Base-by-base conservation (phyloP, 1,284 basidiomycete genomes). In the Rhodotorula sp. region DNA sequence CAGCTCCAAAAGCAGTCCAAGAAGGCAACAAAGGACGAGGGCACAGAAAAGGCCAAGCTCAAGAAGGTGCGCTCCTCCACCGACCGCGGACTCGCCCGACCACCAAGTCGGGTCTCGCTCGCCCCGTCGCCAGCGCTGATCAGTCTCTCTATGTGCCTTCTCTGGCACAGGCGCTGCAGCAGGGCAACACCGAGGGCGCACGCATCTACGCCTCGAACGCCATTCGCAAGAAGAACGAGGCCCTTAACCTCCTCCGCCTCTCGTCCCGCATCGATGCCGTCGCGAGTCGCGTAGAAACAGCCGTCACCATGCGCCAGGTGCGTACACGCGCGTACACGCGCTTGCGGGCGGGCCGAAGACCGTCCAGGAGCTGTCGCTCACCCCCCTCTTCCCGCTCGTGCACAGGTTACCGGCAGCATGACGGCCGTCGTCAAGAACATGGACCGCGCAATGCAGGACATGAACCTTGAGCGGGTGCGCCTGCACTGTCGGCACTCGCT, bases 381-480 rank as follows among this genome's bases (percentile, higher is more conserved):
- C 59, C 61, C n/a, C 44, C 4, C 44, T 17, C 44, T 37, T 36
- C 44, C 9, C 17, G 36, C 10, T 13, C 50, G n/a, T 17, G 2
- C 37, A 22, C 88, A 91, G 82, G 89, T 94, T 48, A 96, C 96
- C 34, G 93, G 93, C 21, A 94, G 90, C 81, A 97, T 99, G 96
- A 90, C 93, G 17, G 90, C 89, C 37, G 97, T 99, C 12, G 97
- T 99, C 64, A 90, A 89, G 80, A 95, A 95, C 32, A 98, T 99
- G 95, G 97, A 99, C 82, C 92, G 91, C 81, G 97, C 97, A 9
- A 98, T 99, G 97, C 92, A 97, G 80, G 92, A 87, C 82, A 99
- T 99, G 97, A 98, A 99, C 83, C 87, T 99, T 63, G 97, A 99
- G 80, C 86, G 90, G 81, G 95, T 94, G 79, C 80, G 89, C 85